Conservation (phyloP, 768 basidiomycete species). For the Suillus plorans region DNA sequence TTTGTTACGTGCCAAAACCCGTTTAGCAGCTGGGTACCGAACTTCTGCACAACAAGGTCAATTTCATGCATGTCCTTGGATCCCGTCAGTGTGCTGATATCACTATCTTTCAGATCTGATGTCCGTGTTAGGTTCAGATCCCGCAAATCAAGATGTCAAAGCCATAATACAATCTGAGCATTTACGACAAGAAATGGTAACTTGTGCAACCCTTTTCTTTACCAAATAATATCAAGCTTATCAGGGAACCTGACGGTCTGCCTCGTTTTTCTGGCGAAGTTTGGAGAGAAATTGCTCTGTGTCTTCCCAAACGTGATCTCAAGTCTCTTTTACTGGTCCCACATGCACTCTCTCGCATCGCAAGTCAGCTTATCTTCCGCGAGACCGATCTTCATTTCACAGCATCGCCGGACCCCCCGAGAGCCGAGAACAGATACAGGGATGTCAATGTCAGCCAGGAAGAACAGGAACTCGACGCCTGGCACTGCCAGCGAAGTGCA, state of each 20-base stretch:
- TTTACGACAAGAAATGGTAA: slow-evolving; percentile 58
- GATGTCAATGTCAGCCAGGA: slow-evolving; percentile 10
- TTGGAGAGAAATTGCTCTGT: slow-evolving; percentile 67
- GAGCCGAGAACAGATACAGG: slow-evolving; percentile 9
- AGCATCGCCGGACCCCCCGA: slow-evolving; percentile 27
- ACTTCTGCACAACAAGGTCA: slow-evolving; percentile 67
- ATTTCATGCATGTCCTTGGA: background rate
- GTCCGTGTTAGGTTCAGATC: slow-evolving; percentile 61
- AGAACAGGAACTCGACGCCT: slow-evolving; percentile 40
- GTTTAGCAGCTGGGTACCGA: slow-evolving; percentile 58
- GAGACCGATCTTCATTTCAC: slow-evolving; percentile 66
- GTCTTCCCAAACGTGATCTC: slow-evolving; percentile 63
- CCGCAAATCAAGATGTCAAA: slow-evolving; percentile 69
- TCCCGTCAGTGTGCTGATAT: background rate
- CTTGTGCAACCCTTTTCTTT: slow-evolving; percentile 11
- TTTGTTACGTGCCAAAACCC: slow-evolving; percentile 64
- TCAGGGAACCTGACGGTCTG: slow-evolving; percentile 36
- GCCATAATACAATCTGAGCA: slow-evolving; percentile 52
- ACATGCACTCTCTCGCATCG: slow-evolving; percentile 65
- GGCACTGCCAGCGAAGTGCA: slow-evolving; percentile 59
- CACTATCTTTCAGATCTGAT: slow-evolving; percentile 51
- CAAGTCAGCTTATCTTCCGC: slow-evolving; percentile 61
- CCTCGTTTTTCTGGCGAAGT: slow-evolving; percentile 63
- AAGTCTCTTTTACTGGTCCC: slow-evolving; percentile 64
- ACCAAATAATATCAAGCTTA: slow-evolving; percentile 19